Percentiles rank a stretch among this genome's conserved stretches.
phyloP scores from a whole-genome alignment of 768 basidiomycete species.

The Suillus tomentosus region DNA sequence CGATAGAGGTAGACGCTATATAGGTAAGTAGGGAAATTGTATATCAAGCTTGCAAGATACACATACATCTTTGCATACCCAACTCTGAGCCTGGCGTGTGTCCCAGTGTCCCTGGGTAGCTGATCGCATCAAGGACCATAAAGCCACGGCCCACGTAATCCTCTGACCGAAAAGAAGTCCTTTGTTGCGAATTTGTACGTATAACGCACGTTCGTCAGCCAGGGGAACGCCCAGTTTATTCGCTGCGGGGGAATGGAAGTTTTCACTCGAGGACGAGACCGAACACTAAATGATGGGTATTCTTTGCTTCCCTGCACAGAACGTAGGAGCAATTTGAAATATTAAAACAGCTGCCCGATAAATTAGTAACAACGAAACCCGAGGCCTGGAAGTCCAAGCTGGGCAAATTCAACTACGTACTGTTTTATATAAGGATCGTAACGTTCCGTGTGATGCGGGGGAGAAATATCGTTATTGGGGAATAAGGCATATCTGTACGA shows the following conservation, averaged over 20 bases:
- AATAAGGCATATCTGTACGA: background rate
- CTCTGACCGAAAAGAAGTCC: background rate
- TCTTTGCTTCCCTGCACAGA: background rate
- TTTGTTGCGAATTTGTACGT: background rate
- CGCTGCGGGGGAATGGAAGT: background rate
- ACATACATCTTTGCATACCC: background rate
- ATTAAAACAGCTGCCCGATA: background rate
- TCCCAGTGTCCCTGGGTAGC: background rate
- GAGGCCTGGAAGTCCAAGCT: background rate
- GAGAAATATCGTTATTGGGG: background rate
- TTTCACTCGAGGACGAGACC: background rate
- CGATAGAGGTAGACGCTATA: background rate
- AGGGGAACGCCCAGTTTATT: background rate
- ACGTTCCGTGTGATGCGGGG: background rate
- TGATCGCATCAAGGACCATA: background rate
- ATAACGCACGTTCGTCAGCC: background rate
- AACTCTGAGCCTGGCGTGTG: background rate
- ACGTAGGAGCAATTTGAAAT: background rate
- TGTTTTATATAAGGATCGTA: background rate
- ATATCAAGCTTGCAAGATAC: background rate
- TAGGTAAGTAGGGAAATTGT: background rate
- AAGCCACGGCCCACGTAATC: background rate
- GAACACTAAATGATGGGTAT: background rate
- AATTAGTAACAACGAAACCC: background rate
- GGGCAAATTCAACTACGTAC: background rate